A percentile compares a stretch with the other conserved stretches of the same genome.
These are phyloP conservation scores for Metrosideros polymorpha DNA, from an alignment of 441 rosid species.

Conservation along the genomic window DNA sequence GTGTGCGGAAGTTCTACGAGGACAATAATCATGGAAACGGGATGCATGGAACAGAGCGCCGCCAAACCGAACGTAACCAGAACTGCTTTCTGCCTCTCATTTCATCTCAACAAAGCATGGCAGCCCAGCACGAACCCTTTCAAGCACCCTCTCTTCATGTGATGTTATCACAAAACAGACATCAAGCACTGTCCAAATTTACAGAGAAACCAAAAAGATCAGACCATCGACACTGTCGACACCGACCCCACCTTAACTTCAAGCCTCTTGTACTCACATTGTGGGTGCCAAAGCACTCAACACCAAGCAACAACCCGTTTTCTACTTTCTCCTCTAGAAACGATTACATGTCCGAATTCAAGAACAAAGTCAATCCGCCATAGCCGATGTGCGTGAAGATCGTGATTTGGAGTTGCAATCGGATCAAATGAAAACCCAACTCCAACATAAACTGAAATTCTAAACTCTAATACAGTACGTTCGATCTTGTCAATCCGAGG, in stretches of 20 bases:
- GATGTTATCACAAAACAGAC: neutral
- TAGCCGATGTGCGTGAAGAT: neutral
- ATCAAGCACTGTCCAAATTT: neutral
- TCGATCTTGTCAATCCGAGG: neutral
- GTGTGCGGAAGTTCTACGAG: accelerated
- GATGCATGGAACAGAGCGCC: neutral
- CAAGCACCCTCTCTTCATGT: neutral
- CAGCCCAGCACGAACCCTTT: neutral
- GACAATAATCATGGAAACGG: neutral
- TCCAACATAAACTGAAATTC: neutral
- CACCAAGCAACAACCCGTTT: neutral
- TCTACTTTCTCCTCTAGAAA: neutral
- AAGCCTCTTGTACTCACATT: neutral
- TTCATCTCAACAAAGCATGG: neutral
- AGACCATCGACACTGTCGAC: neutral
- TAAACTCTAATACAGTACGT: neutral
- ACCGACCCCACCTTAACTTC: neutral
- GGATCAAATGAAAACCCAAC: neutral
- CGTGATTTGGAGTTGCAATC: neutral
- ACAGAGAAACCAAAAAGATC: neutral
- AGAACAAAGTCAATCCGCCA: neutral
- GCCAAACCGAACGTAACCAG: neutral
- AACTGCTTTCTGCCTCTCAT: neutral
- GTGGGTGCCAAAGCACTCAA: neutral
- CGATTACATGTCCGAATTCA: neutral